These are phyloP conservation scores for Dioscorea alata DNA, from an alignment of 106 monocot species.

Conservation along the genomic window DNA sequence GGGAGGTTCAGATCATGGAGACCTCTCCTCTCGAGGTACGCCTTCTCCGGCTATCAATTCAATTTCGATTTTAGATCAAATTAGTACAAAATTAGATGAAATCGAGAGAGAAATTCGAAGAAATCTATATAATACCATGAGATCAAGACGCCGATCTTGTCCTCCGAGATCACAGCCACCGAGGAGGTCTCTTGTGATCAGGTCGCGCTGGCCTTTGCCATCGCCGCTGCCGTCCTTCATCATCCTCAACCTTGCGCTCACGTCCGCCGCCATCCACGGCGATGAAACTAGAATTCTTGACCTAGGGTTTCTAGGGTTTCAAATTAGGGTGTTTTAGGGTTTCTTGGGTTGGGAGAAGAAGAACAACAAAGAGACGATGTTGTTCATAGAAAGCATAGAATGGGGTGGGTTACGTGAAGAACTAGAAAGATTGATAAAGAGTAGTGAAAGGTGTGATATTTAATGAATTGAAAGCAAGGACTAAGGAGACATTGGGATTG, in stretches of 20 bases:
- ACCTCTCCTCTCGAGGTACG: background rate
- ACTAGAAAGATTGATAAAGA: background rate
- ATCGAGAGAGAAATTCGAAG: no score
- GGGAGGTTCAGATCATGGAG: conserved; percentile 50
- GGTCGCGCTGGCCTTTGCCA: conserved; percentile 14
- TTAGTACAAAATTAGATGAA: no score
- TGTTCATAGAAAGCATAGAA: background rate
- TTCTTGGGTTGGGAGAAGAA: no score
- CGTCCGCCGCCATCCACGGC: conserved; percentile 31
- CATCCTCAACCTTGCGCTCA: conserved; percentile 18
- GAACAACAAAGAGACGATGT: background rate
- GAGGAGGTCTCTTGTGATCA: conserved; percentile 27
- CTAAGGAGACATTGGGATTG: no score
- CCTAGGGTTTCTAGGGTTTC: no score
- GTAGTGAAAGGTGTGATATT: background rate
- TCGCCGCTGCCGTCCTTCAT: background rate
- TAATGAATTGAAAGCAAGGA: background rate
- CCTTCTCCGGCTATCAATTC: conserved; percentile 5
- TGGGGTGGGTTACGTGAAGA: background rate
- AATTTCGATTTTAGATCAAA: no score
- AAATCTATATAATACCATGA: conserved; percentile 3
- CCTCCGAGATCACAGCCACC: conserved; percentile 7
- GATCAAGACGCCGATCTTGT: conserved; percentile 7
- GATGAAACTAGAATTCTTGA: no score
- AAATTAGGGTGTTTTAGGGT: no score